phyloP scores from a whole-genome alignment of 208 protist genomes.

The Wallacemonas sp. region DNA sequence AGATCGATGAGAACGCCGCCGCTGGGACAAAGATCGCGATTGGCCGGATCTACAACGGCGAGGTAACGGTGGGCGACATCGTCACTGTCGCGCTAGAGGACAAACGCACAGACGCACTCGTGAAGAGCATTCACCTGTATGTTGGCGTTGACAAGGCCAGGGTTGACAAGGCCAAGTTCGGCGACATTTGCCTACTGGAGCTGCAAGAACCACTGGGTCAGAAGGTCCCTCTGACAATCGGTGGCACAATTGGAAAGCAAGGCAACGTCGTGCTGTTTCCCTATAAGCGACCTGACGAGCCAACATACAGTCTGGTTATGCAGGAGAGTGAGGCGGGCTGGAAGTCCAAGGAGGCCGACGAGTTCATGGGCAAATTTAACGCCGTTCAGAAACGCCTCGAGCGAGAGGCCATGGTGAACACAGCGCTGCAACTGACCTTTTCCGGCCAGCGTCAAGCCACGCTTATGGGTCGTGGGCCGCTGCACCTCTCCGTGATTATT shows the following conservation, averaged over 20 bases:
- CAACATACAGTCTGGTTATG: slow-evolving; percentile 92
- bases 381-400: slow-evolving; percentile 78
- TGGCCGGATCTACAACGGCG: slow-evolving; percentile 91
- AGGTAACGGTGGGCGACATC: slow-evolving; percentile 81
- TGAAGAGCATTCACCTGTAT: slow-evolving; percentile 85
- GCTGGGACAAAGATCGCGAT: slow-evolving; percentile 88
- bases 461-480: slow-evolving; percentile 93
- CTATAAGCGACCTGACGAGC: slow-evolving; percentile 93
- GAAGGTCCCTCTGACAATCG: slow-evolving; percentile 90
- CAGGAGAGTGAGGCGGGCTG: slow-evolving; percentile 89
- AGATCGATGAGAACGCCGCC: slow-evolving; percentile 89
- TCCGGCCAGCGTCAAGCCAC: slow-evolving; percentile 61
- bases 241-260: slow-evolving; percentile 75
- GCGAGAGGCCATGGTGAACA: slow-evolving; percentile 94
- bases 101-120: slow-evolving; percentile 78
- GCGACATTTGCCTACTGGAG: slow-evolving; percentile 85
- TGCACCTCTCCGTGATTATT: slow-evolving; percentile 97
- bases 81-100: slow-evolving; percentile 87
- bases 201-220: slow-evolving; percentile 82
- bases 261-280: slow-evolving; percentile 69
- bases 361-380: slow-evolving; percentile 68
- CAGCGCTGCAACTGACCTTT: slow-evolving; percentile 74
- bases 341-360: slow-evolving; percentile 87
- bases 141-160: slow-evolving; percentile 76
- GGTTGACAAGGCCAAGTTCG: slow-evolving; percentile 62